Evolutionary conservation across 2,329 filamentous ascomycete genomes (phyloP).

Genomic region (Herpomyces periplanetae): DNA sequence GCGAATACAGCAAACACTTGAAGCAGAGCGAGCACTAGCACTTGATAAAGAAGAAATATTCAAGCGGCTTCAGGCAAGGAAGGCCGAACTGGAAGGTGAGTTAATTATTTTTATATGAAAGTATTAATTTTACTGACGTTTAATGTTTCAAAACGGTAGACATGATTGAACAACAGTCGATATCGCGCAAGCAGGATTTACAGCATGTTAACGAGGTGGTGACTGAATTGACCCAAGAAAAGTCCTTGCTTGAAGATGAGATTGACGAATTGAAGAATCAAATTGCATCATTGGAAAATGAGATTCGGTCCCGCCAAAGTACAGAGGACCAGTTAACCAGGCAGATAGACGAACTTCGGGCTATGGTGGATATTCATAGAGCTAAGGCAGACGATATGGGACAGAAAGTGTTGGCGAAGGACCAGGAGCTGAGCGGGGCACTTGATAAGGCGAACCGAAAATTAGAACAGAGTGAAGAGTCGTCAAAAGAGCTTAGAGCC

Average conservation of each 20-base stretch:
- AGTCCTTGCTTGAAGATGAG: conserved; percentile 25
- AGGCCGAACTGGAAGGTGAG: conserved; percentile 68
- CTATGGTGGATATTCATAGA: conserved; percentile 55
- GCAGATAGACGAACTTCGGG: conserved; percentile 65
- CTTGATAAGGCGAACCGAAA: conserved; percentile 39
- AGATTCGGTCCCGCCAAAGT: too few relatives aligned
- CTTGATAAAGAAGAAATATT: conserved; percentile 98
- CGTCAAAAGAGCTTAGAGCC: conserved; percentile 30
- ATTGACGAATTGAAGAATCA: conserved; percentile 27
- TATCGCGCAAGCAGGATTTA: conserved; percentile 58
- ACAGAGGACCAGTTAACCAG: conserved; percentile 32
- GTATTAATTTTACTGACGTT: too few relatives aligned
- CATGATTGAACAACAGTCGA: conserved; percentile 54
- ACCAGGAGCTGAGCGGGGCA: conserved; percentile 64
- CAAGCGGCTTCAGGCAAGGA: conserved; percentile 65
- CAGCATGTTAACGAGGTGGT: conserved; percentile 75
- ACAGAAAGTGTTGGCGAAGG: conserved; percentile 35
- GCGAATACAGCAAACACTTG: conserved; percentile 62
- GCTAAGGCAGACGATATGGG: conserved; percentile 64
- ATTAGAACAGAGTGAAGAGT: conserved; percentile 26
- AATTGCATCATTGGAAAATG: too few relatives aligned
- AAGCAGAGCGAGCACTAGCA: conserved; percentile 76
- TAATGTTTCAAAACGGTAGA: conserved; percentile 72
- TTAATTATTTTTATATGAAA: conserved; percentile 66
- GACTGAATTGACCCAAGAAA: conserved; percentile 46